These are phyloP conservation scores for Lentinula sp. DNA, from an alignment of 768 basidiomycete genomes.

Conservation along the genomic window DNA sequence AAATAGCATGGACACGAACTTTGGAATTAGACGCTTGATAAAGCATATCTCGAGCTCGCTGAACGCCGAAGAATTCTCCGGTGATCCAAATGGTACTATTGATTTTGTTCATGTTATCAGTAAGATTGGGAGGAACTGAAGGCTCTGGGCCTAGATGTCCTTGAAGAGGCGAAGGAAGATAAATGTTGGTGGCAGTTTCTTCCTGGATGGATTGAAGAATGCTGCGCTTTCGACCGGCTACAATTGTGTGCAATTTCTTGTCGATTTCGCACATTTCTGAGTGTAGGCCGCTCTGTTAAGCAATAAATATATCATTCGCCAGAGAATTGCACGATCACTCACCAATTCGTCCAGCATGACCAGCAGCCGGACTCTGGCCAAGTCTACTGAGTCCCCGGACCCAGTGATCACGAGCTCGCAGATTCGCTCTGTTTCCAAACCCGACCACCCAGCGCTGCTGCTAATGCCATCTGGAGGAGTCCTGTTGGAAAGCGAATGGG, in stretches of 20 bases:
- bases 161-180: slow-evolving; percentile 86
- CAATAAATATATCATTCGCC: slow-evolving; percentile 13
- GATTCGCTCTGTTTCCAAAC: slow-evolving; percentile 89
- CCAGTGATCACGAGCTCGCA: slow-evolving; percentile 93
- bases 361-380: slow-evolving; percentile 83
- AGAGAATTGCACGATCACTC: slow-evolving; percentile 22
- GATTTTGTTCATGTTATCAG: slow-evolving; percentile 40
- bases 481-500: slow-evolving; percentile 65
- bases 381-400: slow-evolving; percentile 80
- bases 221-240: slow-evolving; percentile 84
- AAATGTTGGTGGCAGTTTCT: slow-evolving; percentile 96
- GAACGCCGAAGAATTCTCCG: slow-evolving; percentile 95
- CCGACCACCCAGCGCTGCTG: slow-evolving; percentile 75
- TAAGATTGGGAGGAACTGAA: slow-evolving; percentile 31
- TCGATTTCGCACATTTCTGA: slow-evolving; percentile 91
- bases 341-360: slow-evolving; percentile 96
- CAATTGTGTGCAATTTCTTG: slow-evolving; percentile 86
- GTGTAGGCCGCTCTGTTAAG: slow-evolving; percentile 76
- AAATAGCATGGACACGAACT: slow-evolving; percentile 34
- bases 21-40: slow-evolving; percentile 83
- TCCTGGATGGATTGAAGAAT: slow-evolving; percentile 91
- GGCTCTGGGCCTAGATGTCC: slow-evolving; percentile 74
- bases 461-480: slow-evolving; percentile 75
- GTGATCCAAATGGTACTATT: slow-evolving; percentile 91
- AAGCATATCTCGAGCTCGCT: slow-evolving; percentile 92